Evolutionary conservation across 352 stramenopile genomes (phyloP), one percentile per base, ranked within the genome.

Genomic region (Pythium folliculosum): DNA sequence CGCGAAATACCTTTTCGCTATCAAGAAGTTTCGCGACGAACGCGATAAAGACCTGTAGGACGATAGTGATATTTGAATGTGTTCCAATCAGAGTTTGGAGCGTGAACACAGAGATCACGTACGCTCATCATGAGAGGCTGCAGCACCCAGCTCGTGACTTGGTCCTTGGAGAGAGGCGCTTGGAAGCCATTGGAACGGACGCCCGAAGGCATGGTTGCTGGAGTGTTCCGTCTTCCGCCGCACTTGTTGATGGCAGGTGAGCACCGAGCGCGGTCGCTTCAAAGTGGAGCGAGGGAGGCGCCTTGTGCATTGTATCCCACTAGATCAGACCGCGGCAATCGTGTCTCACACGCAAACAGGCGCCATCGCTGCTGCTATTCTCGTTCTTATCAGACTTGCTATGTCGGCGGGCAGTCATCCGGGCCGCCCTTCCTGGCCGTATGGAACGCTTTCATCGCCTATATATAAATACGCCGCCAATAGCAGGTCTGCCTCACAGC

Each of bases 111-210:
- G 25, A 12, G 14, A 12, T 56, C 21, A 61, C 62, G 40, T 60
- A 95, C 87, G 23, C 71, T 78, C 58, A 92, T 86, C 57, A 93
- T 69, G 50, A 88, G 52, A 19, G 88, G 78, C 59, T 96, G 82
- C 32, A 91, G 68, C 30, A 91, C 51, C 87, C 85, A 96, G 61
- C 87, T 94, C 9, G 75, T 84, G 23, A 89, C 75, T 67, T 90
- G 84, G 59, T 90, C 88, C 25, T 78, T 71, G 9, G 87, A 95
- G 65, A 92, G 90, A n/a, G 88, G 88, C 54, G 80, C 80, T 48
- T 94, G 67, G 57, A 94, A 92, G 27, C 88, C 88, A 66, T 88
- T 92, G 1, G 32, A 38, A 9, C 58, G 50, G 23, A 67, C 60
- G 13, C 59, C 59, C 0, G 50, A 38, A 2, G 64, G 51, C 57